Conservation (phyloP, 768 basidiomycete species). For the Royoungia palumana region DNA sequence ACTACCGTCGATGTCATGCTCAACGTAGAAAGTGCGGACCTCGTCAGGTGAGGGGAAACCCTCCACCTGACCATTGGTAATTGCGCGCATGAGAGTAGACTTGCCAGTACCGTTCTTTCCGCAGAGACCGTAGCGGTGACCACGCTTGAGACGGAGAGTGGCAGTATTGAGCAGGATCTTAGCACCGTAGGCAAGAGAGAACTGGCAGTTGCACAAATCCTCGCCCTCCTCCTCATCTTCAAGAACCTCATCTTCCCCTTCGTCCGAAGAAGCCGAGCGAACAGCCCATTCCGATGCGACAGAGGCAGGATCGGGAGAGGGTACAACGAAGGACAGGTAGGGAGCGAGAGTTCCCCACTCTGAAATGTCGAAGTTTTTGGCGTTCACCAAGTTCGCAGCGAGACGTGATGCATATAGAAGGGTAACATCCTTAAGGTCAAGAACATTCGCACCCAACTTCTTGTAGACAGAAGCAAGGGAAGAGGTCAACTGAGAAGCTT, state of each 20-base stretch:
- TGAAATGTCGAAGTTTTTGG: conserved; percentile 87
- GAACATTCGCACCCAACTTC: conserved; percentile 66
- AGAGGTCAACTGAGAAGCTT: conserved; percentile 61
- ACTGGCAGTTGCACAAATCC: conserved; percentile 98
- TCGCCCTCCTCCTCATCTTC: conserved; percentile 98
- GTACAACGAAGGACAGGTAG: conserved; percentile 65
- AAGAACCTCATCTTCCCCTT: conserved; percentile 59
- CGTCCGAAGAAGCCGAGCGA: conserved; percentile 77
- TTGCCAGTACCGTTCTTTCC: conserved; percentile 99
- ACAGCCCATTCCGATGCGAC: conserved; percentile 86
- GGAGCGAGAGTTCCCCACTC: conserved; percentile 83
- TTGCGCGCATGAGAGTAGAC: conserved; percentile 90
- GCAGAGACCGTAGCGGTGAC: conserved; percentile 97
- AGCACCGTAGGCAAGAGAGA: conserved; percentile 98
- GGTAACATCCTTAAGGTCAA: conserved; percentile 54
- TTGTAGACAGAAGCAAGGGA: conserved; percentile 78
- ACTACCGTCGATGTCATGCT: conserved; percentile 97
- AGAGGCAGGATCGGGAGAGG: conserved; percentile 61
- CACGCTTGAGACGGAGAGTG: conserved; percentile 94
- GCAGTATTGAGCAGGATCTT: conserved; percentile 98
- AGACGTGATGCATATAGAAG: conserved; percentile 71
- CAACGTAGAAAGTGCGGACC: conserved; percentile 98
- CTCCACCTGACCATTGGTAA: conserved; percentile 94
- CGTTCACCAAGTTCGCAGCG: conserved; percentile 82
- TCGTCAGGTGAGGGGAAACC: conserved; percentile 97